phyloP scores from a whole-genome alignment of 257 asterid species.

The Capsicum rhomboideum region DNA sequence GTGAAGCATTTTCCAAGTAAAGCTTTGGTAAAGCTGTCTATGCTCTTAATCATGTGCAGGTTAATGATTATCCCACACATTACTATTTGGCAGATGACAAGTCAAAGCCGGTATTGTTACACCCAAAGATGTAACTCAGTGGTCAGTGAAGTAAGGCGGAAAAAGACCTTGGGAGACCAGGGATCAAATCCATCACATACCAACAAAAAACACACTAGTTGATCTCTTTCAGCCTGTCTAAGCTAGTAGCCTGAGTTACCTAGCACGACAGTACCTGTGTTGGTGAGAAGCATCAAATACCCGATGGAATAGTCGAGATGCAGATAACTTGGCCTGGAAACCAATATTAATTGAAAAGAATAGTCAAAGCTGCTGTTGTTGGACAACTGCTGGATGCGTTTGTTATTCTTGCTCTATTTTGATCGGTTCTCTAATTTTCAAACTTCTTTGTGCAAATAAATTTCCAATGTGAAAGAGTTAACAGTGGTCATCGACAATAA shows the following conservation, averaged over 20 bases:
- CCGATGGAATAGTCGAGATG: too few species aligned
- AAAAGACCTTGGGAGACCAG: background rate
- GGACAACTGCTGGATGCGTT: too few species aligned
- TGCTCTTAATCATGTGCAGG: conserved; percentile 28
- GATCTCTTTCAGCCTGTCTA: too few species aligned
- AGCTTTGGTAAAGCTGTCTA: background rate
- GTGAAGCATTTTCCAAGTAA: background rate
- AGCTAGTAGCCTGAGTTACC: too few species aligned
- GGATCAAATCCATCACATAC: background rate
- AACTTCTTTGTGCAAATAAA: too few species aligned
- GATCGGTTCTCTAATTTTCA: too few species aligned
- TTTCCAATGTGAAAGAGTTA: conserved; percentile 41
- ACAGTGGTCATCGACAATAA: conserved; percentile 61
- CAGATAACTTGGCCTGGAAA: too few species aligned
- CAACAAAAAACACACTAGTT: background rate
- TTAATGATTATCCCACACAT: conserved; percentile 65
- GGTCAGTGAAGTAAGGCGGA: background rate
- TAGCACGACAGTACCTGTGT: too few species aligned
- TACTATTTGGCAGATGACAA: conserved; percentile 59
- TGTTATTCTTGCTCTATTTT: too few species aligned
- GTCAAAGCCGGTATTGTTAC: conserved; percentile 41
- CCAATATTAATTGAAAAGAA: too few species aligned
- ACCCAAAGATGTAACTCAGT: background rate
- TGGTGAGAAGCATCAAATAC: too few species aligned
- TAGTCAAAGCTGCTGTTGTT: too few species aligned